Percentiles rank a stretch among this genome's conserved stretches.
Conservation (phyloP, 2,329 filamentous ascomycete species). For the Pyricularia grisea region DNA sequence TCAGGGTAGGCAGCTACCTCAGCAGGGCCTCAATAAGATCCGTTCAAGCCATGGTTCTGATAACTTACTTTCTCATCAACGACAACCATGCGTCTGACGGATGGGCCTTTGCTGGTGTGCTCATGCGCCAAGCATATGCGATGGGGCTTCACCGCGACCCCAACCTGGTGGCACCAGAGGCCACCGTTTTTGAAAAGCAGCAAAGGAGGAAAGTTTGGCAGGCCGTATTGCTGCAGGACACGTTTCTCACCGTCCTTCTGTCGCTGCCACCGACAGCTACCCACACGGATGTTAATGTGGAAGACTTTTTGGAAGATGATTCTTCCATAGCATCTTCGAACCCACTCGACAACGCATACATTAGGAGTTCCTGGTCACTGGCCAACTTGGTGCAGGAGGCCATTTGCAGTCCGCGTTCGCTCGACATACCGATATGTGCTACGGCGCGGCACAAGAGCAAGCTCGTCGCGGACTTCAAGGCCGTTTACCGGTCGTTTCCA, state of each 20-base stretch:
- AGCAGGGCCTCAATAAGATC: constrained; percentile 65
- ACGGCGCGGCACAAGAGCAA: constrained; percentile 61
- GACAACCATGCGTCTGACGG: constrained; percentile 78
- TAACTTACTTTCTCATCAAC: constrained; percentile 77
- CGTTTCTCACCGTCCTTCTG: constrained; percentile 68
- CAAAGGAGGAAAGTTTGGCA: constrained; percentile 75
- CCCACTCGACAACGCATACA: constrained; percentile 60
- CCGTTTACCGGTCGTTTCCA: constrained; percentile 65
- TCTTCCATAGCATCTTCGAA: constrained; percentile 47
- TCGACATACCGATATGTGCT: constrained; percentile 62
- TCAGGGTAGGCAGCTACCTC: constrained; percentile 67
- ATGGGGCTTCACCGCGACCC: constrained; percentile 76
- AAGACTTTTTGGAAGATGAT: constrained; percentile 59
- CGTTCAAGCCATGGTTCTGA: constrained; percentile 73
- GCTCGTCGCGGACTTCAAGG: constrained; percentile 59
- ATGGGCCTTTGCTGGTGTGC: constrained; percentile 71
- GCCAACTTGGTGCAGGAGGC: constrained; percentile 71
- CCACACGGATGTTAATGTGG: constrained; percentile 69
- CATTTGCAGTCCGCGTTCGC: constrained; percentile 64
- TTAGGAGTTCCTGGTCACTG: constrained; percentile 68
- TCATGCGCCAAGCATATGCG: constrained; percentile 70
- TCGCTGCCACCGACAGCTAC: constrained; percentile 70
- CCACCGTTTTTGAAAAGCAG: constrained; percentile 64
- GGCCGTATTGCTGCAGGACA: constrained; percentile 71
- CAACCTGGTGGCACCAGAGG: constrained; percentile 59